A percentile compares a stretch with the other conserved stretches of the same genome.
These are phyloP conservation scores for Neurospora discreta DNA, from an alignment of 495 filamentous ascomycete species.

Conservation along the genomic window DNA sequence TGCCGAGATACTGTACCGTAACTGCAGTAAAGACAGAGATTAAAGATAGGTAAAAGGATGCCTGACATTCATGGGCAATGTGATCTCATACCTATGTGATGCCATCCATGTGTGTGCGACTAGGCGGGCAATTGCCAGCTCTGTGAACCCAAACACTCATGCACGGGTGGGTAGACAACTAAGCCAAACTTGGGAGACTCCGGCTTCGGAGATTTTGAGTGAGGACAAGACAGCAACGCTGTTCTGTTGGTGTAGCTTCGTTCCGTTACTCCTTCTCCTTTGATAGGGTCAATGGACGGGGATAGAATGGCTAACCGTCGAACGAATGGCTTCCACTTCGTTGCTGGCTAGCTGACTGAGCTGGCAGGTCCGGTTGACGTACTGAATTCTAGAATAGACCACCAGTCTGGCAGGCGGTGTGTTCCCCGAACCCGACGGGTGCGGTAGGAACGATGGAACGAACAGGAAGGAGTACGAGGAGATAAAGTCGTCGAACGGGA, in stretches of 20 bases:
- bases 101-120: background rate
- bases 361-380: background rate
- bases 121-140: background rate
- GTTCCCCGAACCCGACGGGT: background rate
- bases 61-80: background rate
- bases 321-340: background rate
- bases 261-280: background rate
- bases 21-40: background rate
- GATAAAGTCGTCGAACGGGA: background rate
- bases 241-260: background rate
- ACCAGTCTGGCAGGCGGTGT: background rate
- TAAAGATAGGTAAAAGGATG: background rate
- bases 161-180: background rate
- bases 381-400: background rate
- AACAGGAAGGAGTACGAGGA: background rate
- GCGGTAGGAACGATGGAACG: background rate
- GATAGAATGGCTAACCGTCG: background rate
- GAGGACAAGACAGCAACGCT: background rate
- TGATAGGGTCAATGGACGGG: background rate
- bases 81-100: background rate
- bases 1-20: background rate
- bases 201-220: background rate
- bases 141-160: background rate
- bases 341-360: background rate
- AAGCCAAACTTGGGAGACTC: background rate